A percentile compares a stretch with the other conserved stretches of the same genome.
These are phyloP conservation scores for Drechmeria coniospora DNA, from an alignment of 2,329 filamentous ascomycete genomes.

Conservation along the genomic window DNA sequence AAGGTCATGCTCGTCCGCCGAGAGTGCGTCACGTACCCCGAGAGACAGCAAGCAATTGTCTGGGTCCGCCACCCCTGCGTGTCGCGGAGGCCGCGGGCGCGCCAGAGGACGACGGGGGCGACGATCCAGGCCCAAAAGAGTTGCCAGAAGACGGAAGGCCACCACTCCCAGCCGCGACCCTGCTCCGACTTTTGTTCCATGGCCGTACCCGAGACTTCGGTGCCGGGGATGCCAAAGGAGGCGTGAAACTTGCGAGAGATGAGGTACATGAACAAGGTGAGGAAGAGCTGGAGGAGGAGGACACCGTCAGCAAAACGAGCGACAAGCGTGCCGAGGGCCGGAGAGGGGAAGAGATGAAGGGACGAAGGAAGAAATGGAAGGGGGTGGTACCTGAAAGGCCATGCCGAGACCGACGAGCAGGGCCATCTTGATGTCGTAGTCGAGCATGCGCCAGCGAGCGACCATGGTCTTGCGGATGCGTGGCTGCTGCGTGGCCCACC, in stretches of 20 bases:
- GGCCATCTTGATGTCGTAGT: conserved; percentile 33
- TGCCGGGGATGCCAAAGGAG: conserved; percentile 43
- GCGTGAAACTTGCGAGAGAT: conserved; percentile 50
- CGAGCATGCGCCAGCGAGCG: conserved; percentile 22
- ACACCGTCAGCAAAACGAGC: background rate
- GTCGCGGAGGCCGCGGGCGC: conserved; percentile 44
- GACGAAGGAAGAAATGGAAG: background rate
- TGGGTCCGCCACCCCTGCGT: conserved; percentile 52
- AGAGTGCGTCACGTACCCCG: conserved; percentile 21
- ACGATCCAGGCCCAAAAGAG: conserved; percentile 47
- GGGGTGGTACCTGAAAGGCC: conserved; percentile 31
- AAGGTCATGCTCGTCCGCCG: background rate
- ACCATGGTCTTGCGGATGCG: conserved; percentile 13
- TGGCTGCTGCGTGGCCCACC: conserved; percentile 4
- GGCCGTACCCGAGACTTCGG: conserved; percentile 41
- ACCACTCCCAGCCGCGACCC: conserved; percentile 51
- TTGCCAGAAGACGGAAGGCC: conserved; percentile 49
- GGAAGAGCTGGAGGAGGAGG: conserved; percentile 28
- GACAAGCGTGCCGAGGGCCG: background rate
- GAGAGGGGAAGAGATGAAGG: background rate
- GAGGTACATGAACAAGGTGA: conserved; percentile 45
- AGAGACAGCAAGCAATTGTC: conserved; percentile 36
- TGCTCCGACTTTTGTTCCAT: conserved; percentile 31
- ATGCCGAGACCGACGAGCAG: conserved; percentile 37
- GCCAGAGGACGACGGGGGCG: conserved; percentile 46